Conservation (phyloP, 2,329 filamentous ascomycete genomes). For the Tympanopsis confertula region DNA sequence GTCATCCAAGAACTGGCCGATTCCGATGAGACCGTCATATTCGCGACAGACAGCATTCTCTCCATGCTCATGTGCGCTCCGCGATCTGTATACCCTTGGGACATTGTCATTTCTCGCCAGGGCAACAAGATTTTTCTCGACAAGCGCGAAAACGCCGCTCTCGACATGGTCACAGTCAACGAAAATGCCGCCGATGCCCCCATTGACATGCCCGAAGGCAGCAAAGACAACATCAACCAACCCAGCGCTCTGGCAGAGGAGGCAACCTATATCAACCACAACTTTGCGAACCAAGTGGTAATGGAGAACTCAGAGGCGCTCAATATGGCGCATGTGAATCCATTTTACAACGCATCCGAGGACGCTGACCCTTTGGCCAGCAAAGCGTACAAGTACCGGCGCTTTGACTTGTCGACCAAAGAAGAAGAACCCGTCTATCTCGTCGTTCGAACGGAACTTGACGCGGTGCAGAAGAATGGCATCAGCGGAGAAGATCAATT, state of each 20-base stretch:
- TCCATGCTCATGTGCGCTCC: conserved; percentile 99
- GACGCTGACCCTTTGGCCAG: conserved; percentile 88
- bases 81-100: conserved; percentile 95
- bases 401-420: conserved; percentile 89
- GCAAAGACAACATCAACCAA: conserved; percentile 90
- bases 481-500: conserved; percentile 85
- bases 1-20: conserved; percentile 95
- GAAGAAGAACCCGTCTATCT: conserved; percentile 90
- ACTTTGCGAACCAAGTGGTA: conserved; percentile 94
- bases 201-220: conserved; percentile 78
- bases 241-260: conserved; percentile 88
- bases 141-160: conserved; percentile 87
- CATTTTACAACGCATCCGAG: conserved; percentile 90
- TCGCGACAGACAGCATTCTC: conserved; percentile 90
- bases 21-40: conserved; percentile 90
- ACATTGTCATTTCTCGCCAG: conserved; percentile 85
- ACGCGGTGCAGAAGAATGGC: conserved; percentile 90
- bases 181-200: conserved; percentile 96
- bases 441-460: conserved; percentile 86
- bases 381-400: conserved; percentile 97
- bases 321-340: conserved; percentile 79
- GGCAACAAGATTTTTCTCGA: conserved; percentile 97
- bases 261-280: conserved; percentile 99
- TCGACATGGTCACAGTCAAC: conserved; percentile 97
- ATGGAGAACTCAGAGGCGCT: conserved; percentile 69